Base-by-base conservation (phyloP, 768 basidiomycete species). In the Lepiota brunneoincarnata region DNA sequence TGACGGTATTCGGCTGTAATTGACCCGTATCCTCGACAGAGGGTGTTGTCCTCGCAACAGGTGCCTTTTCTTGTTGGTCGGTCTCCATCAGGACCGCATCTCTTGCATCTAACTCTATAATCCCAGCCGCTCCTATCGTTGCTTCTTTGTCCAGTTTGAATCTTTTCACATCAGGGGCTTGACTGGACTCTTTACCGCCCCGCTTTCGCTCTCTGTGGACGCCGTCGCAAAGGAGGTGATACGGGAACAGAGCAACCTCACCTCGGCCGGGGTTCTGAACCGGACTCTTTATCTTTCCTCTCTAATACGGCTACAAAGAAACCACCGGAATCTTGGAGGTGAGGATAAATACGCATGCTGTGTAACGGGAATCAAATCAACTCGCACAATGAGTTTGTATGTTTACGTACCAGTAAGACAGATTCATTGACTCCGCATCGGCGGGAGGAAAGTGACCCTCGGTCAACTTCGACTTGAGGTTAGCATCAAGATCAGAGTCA, bases 301-400 rank as follows among this genome's bases (percentile, higher is more conserved):
- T 88, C 79, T 34, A 98, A 68, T 0, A 97, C 89, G 10, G 93
- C 93, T n/a, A 99, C 85, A 65, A 97, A 99, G 72, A 99, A 99
- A 0, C 94, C 97, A 2, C 97, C 97, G 0, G 94, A 92, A 64
- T 99, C 91, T 69, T 98, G 97, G 7, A 97, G 73, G 66, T 98
- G 95, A 2, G 97, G 95, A 64, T 96, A 91, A 58, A 98, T 83
- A 36, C 97, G 82, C 68, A 98, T 72, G 61, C 94, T 97, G 45
- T 15, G 50, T 20, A 20, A 10, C 4, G n/a, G 24, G 34, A 18
- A 12, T 35, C 15, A 52, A 9, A 47, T 12, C 39, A 24, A 37
- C 37, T 31, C 36, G 42, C 0, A 45, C n/a, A 34, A 40, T 26
- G 28, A 20, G 7, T 23, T 44, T 40, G 6, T 39, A 6, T 7